Base-by-base conservation (phyloP, 2,329 filamentous ascomycete species). In the Hypomyces perniciosus region DNA sequence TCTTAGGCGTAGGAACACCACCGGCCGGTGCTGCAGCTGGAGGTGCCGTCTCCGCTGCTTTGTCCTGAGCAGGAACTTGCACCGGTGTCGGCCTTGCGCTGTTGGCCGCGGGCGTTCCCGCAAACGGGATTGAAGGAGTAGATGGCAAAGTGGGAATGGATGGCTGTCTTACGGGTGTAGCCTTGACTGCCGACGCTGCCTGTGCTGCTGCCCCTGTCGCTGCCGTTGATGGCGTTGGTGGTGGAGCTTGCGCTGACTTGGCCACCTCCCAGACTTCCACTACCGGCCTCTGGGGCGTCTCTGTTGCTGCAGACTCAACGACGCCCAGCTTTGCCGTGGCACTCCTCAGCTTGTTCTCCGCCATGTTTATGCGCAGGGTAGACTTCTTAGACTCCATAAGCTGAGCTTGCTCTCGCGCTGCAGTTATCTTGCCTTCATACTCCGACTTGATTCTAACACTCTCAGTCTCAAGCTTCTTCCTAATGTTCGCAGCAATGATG, bases 241-340 rank as follows among this genome's bases (percentile, higher is more conserved):
- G 61, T n/a, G 62, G 58, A 12, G 65, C 58, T 38, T 66, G 64
- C 26, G 68, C 62, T 20, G 48, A 74, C 68, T 92, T 91, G 0
- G 86, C 90, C 48, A 88, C 72, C 56, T 86, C 83, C 88, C 89
- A 96, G 0, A 96, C 91, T 67, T 96, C 90, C 8, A 74, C 80
- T 4, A 97, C 90, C 1, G 90, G 82, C 64, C 83, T 84, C 60
- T 92, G 78, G 0, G 92, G 92, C 1, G 91, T 96, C 44, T 95
- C 86, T n/a, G 77, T 78, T 0, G 86, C 90, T 9, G 92, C 91
- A 43, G 83, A 87, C 62, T 90, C 80, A 4, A 97, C 87, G 1
- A 93, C 81, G 1, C 80, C 79, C 31, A 95, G 71, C 71, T 93
- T 95, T 4, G 85, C 87, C 46, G 77, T 76, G 0, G 84, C 81